Conservation (phyloP, 2,329 filamentous ascomycete genomes). For the Diaporthe velutina region DNA sequence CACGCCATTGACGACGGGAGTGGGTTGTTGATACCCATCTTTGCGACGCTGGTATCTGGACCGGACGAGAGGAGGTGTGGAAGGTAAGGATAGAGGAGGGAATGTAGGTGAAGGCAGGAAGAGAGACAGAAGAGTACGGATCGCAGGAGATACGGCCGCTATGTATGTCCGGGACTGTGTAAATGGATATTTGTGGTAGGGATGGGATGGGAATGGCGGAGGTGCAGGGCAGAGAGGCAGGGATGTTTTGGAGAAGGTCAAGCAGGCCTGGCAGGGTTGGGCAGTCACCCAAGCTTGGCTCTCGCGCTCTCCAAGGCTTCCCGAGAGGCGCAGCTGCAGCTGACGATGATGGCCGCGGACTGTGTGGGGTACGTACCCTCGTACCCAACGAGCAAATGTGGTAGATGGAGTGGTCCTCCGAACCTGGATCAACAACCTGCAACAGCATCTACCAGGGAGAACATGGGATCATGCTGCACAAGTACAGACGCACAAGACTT, state of each 20-base stretch:
- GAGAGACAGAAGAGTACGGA: background rate
- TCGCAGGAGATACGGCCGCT: background rate
- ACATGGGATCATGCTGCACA: background rate
- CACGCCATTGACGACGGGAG: slow-evolving; percentile 76
- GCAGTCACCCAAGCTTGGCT: slow-evolving; percentile 3
- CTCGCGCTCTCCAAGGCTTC: background rate
- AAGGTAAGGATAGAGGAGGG: background rate
- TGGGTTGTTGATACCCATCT: slow-evolving; percentile 76
- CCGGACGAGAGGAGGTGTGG: background rate
- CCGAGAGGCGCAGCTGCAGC: slow-evolving; percentile 32
- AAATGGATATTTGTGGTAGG: background rate
- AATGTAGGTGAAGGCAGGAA: background rate
- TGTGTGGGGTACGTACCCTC: slow-evolving; percentile 13
- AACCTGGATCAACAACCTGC: background rate
- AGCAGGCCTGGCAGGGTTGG: slow-evolving; percentile 14
- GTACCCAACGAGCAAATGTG: background rate
- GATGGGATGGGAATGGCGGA: slow-evolving; percentile 7
- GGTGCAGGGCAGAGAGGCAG: slow-evolving; percentile 39
- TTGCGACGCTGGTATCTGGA: slow-evolving; percentile 1
- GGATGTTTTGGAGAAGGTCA: slow-evolving; percentile 29
- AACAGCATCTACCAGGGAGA: background rate
- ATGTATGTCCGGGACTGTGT: slow-evolving; percentile 2
- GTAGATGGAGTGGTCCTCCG: background rate
- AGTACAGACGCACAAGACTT: background rate
- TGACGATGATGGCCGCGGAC: slow-evolving; percentile 26